phyloP scores from a whole-genome alignment of 768 basidiomycete species.

The Amanita phalloides region DNA sequence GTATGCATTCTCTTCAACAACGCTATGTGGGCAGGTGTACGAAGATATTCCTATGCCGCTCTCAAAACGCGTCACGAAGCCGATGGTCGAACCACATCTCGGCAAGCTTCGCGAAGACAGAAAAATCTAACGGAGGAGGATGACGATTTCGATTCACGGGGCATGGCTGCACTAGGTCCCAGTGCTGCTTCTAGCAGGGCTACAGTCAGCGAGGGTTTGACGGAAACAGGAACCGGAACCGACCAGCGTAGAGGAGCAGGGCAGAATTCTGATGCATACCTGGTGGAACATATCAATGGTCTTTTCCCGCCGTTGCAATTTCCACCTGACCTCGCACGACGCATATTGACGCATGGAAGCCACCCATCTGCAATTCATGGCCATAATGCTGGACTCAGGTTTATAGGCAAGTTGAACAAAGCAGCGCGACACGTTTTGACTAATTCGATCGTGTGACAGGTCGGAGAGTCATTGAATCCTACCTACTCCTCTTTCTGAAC shows the following conservation, averaged over 20 bases:
- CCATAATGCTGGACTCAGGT: slow-evolving; percentile 63
- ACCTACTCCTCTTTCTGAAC: slow-evolving; percentile 62
- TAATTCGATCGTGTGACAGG: slow-evolving; percentile 28
- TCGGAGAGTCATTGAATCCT: slow-evolving; percentile 67
- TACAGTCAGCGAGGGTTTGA: background rate
- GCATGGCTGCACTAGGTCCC: slow-evolving; percentile 2
- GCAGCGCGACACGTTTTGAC: background rate
- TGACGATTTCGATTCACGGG: slow-evolving; percentile 4
- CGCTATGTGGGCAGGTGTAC: slow-evolving; percentile 10
- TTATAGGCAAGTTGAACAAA: slow-evolving; percentile 46
- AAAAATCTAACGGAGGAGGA: slow-evolving; percentile 4
- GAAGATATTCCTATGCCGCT: slow-evolving; percentile 20
- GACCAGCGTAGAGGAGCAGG: background rate
- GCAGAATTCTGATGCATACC: slow-evolving; percentile 4
- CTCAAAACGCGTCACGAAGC: slow-evolving; percentile 14
- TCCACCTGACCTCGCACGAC: slow-evolving; percentile 56
- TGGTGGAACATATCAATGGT: slow-evolving; percentile 47
- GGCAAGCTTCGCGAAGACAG: slow-evolving; percentile 6
- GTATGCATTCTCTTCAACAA: background rate
- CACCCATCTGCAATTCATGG: slow-evolving; percentile 57
- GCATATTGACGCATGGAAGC: slow-evolving; percentile 71
- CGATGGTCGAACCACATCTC: background rate
- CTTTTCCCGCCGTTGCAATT: slow-evolving; percentile 62
- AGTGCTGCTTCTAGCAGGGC: background rate
- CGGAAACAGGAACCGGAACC: background rate